phyloP scores from a whole-genome alignment of 768 basidiomycete genomes.

The Mycena vitilis region DNA sequence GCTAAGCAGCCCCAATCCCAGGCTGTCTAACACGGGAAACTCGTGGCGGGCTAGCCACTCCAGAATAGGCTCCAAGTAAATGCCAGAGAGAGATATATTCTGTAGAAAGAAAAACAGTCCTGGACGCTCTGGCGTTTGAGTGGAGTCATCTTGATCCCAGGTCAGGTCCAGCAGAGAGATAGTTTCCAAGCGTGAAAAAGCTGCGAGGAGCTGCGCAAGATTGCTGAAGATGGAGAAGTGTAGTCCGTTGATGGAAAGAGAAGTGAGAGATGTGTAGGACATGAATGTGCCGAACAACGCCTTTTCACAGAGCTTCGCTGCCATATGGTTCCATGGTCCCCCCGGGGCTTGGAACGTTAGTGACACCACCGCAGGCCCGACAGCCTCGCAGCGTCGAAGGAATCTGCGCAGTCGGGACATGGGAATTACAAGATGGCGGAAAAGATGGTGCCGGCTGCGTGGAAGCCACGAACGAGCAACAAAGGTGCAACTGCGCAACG shows the following conservation, averaged over 20 bases:
- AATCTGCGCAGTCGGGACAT: slow-evolving; percentile 2
- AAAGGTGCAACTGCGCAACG: slow-evolving; percentile 9
- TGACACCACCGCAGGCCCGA: slow-evolving; percentile 3
- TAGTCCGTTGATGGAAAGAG: slow-evolving; percentile 2
- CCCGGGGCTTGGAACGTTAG: background rate
- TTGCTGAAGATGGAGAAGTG: slow-evolving; percentile 1
- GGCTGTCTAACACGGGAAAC: background rate
- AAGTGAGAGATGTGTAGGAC: slow-evolving; percentile 5
- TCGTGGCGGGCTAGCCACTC: slow-evolving; percentile 7
- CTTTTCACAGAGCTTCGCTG: slow-evolving; percentile 1
- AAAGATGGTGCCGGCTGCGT: slow-evolving; percentile 13
- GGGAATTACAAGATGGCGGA: background rate
- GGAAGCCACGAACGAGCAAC: slow-evolving; percentile 5
- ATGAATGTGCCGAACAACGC: background rate
- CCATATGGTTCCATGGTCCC: background rate
- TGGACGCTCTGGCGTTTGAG: background rate
- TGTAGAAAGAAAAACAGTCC: background rate
- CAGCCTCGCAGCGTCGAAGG: background rate
- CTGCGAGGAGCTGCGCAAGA: slow-evolving; percentile 5
- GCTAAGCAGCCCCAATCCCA: background rate
- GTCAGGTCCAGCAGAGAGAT: slow-evolving; percentile 3
- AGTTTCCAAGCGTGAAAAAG: slow-evolving; percentile 4
- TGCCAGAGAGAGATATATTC: background rate
- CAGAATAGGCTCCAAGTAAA: background rate
- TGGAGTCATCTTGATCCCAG: background rate